Evolutionary conservation across 345 rosid species (phyloP).

Genomic region (Ricinus communis): DNA sequence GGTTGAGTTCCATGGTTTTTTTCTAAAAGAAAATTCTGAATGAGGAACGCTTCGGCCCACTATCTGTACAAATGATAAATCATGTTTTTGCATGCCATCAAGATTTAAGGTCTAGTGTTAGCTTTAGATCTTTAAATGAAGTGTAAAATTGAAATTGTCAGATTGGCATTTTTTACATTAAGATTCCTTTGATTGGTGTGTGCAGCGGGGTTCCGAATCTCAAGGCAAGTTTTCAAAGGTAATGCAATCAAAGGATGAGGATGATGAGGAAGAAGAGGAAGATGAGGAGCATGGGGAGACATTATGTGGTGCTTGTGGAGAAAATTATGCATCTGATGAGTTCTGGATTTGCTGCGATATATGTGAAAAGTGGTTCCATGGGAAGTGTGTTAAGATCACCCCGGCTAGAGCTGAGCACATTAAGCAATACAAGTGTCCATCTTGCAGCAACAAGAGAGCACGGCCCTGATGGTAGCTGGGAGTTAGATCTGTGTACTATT

Average conservation of each 20-base stretch:
- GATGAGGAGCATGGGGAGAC: constrained; percentile 31
- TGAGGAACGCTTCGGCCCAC: background rate
- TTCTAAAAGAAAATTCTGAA: background rate
- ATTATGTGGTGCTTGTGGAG: constrained; percentile 29
- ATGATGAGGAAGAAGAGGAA: constrained; percentile 23
- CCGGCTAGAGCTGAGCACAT: constrained; percentile 34
- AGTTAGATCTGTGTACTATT: constrained; percentile 8
- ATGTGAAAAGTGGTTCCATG: constrained; percentile 32
- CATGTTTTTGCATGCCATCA: background rate
- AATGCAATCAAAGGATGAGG: constrained; percentile 19
- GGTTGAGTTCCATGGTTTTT: background rate
- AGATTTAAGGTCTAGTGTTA: background rate
- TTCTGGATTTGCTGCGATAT: constrained; percentile 32
- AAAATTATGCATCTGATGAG: constrained; percentile 30
- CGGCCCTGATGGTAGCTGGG: constrained; percentile 13
- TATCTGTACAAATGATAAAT: background rate
- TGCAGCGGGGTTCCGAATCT: constrained; percentile 20
- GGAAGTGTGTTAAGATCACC: constrained; percentile 30
- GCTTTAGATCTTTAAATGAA: background rate
- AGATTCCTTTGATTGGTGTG: background rate
- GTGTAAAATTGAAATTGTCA: background rate
- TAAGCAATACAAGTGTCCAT: constrained; percentile 32
- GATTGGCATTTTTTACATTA: background rate
- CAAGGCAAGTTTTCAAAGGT: constrained; percentile 19
- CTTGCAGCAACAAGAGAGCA: constrained; percentile 32